Evolutionary conservation across 2,329 filamentous ascomycete species (phyloP), one percentile per base, ranked within the genome.

Genomic region (Xylaria sp.): DNA sequence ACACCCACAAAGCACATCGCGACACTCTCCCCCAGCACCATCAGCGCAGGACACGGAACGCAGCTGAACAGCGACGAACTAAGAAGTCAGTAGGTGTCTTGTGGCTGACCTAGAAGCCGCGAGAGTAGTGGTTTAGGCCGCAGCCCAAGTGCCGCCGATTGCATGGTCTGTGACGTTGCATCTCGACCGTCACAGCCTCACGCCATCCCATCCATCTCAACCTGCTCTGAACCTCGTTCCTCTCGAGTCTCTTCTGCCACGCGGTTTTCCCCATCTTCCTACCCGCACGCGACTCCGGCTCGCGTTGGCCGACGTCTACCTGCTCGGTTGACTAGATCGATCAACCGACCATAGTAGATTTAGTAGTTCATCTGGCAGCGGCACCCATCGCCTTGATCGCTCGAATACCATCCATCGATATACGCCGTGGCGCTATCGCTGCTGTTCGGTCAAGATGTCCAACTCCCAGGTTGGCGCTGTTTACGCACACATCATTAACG

Each of bases 401-500:
- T 42, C 34, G 34, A 30, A 30, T 30, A 30, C 16, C 46, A 11
- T 49, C 18, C 13, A 39, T 44, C 52, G 42, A 54, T 51, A 30
- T 54, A 54, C 16, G 59, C 53, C 46, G 19, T 30, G 30, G 52
- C 55, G 50, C 59, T 47, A 34, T 55, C 55, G 30, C 58, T 54
- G 4, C 11, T 37, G 10, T 19, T 39, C 37, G 30, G 46, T 58
- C 73, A 78, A 65, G 60, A 85, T 86, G 83, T 85, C 83, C 60
- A 85, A 86, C 73, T 70, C 74, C 52, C 76, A 77, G 13, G 83
- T 86, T 79, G 94, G 94, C 70, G 78, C 79, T 67, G 88, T 97
- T 71, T 99, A 97, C 76, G 81, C 87, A 75, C 79, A 82, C 70
- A 87, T 90, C 74, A 90, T 90, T 72, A 81, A 88, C 64, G 91